A percentile compares a stretch with the other conserved stretches of the same genome.
Evolutionary conservation across 176 grass and related monocot species (phyloP).

Genomic region (Lolium perenne): DNA sequence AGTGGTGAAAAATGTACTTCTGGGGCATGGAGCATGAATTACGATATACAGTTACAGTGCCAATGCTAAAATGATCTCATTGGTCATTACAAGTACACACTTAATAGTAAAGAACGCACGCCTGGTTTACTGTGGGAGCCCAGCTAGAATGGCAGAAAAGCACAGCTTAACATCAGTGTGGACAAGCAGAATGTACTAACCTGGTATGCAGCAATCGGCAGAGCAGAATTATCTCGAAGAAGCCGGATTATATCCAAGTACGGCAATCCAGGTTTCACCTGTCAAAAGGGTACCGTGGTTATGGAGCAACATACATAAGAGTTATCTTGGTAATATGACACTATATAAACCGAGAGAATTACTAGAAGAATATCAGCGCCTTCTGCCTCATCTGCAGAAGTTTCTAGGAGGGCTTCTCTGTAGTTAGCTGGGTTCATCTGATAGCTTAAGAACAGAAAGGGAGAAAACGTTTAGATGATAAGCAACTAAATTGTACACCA

Average conservation of each 20-base stretch:
- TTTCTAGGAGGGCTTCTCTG: conserved; percentile 95
- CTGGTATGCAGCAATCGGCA: conserved; percentile 98
- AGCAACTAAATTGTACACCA: conserved; percentile 13
- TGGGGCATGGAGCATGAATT: background rate
- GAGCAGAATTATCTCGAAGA: conserved; percentile 88
- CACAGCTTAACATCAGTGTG: background rate
- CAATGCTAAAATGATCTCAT: background rate
- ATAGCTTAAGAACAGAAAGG: conserved; percentile 61
- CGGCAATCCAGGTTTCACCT: conserved; percentile 97
- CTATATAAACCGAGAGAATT: conserved; percentile 32
- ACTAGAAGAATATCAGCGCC: conserved; percentile 94
- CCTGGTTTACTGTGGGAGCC: background rate
- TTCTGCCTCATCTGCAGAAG: conserved; percentile 82
- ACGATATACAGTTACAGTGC: conserved; percentile 5
- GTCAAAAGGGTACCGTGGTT: conserved; percentile 28
- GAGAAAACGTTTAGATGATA: conserved; percentile 43
- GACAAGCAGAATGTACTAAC: conserved; percentile 42
- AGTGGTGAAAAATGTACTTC: background rate
- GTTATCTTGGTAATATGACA: background rate
- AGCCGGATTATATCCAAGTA: conserved; percentile 93
- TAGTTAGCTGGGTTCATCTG: conserved; percentile 99
- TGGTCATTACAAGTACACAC: too few relatives aligned
- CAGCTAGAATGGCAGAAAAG: background rate
- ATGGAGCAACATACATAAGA: background rate
- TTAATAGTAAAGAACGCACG: background rate